phyloP scores from a whole-genome alignment of 768 basidiomycete genomes.

The Kwoniella dendrophila region DNA sequence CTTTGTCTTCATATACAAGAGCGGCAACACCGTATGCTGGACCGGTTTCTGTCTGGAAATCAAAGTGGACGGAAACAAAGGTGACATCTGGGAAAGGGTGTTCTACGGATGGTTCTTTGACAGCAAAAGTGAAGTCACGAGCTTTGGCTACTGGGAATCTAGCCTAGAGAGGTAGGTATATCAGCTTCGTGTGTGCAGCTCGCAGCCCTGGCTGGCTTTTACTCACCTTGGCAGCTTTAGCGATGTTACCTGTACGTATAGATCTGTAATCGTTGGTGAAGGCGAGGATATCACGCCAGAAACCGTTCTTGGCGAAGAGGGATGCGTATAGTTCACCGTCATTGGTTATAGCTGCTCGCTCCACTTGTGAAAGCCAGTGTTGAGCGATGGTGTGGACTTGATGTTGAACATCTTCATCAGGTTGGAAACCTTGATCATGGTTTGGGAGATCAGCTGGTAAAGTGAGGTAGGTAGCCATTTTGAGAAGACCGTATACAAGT shows the following conservation, averaged over 20 bases:
- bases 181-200: neutral
- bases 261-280: slow-evolving; percentile 44
- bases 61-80: slow-evolving; percentile 37
- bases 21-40: slow-evolving; percentile 36
- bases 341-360: slow-evolving; percentile 21
- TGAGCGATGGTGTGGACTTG: slow-evolving; percentile 39
- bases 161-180: slow-evolving; percentile 14
- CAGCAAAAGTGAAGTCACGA: slow-evolving; percentile 31
- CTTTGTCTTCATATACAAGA: slow-evolving; percentile 33
- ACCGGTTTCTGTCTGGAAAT: slow-evolving; percentile 38
- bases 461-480: slow-evolving; percentile 23
- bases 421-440: slow-evolving; percentile 37
- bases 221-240: slow-evolving; percentile 41
- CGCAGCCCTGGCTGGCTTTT: neutral
- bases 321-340: slow-evolving; percentile 33
- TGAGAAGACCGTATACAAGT: neutral
- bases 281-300: slow-evolving; percentile 41
- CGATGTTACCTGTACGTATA: slow-evolving; percentile 36
- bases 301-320: slow-evolving; percentile 39
- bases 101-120: slow-evolving; percentile 19
- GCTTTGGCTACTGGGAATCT: slow-evolving; percentile 36
- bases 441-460: slow-evolving; percentile 33
- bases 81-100: slow-evolving; percentile 43
- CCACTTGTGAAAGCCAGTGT: slow-evolving; percentile 39
- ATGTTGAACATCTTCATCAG: slow-evolving; percentile 33